These are phyloP conservation scores for Populus nigra DNA, from an alignment of 345 rosid species.

Conservation along the genomic window DNA sequence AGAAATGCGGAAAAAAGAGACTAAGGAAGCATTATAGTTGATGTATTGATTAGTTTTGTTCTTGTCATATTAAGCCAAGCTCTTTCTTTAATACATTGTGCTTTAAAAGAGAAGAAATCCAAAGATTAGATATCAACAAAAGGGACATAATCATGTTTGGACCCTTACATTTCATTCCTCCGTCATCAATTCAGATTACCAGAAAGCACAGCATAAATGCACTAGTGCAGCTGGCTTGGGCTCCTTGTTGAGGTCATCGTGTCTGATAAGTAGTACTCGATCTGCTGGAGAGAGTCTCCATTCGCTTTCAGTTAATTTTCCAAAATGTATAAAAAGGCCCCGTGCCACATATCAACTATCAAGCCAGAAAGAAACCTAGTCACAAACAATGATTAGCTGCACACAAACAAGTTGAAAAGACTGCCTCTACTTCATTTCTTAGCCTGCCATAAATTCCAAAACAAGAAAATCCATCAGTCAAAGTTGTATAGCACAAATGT, in stretches of 20 bases:
- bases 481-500: not conserved
- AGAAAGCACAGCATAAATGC: not conserved
- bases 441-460: conserved; percentile 23
- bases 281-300: not conserved
- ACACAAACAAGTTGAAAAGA: not conserved
- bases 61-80: not conserved
- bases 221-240: not conserved
- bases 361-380: conserved; percentile 3
- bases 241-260: not conserved
- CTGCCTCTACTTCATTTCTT: conserved; percentile 22
- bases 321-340: too few species aligned
- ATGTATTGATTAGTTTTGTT: not conserved
- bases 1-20: too few species aligned
- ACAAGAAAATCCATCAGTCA: not conserved
- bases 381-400: conserved; percentile 2
- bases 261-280: not conserved
- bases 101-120: not conserved
- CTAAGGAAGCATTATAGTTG: too few species aligned
- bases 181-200: not conserved
- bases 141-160: not conserved
- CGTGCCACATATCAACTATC: not conserved
- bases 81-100: not conserved
- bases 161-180: not conserved
- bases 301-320: not conserved
- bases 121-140: not conserved